phyloP scores from a whole-genome alignment of 805 yeast genomes.

The Yarrowia sp. region DNA sequence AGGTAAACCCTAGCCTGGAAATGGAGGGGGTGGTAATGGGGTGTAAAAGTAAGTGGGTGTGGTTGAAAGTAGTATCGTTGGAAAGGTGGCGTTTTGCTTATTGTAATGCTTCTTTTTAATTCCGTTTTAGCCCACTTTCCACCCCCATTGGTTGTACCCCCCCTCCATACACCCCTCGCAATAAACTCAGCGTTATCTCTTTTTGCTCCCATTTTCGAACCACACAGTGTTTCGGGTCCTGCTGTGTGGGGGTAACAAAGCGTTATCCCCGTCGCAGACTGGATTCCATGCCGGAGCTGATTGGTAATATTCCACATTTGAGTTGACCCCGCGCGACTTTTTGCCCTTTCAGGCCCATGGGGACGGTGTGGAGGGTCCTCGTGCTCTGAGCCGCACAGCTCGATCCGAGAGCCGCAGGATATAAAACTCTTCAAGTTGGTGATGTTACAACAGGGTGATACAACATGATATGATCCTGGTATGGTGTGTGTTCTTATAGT shows the following conservation, averaged over 20 bases:
- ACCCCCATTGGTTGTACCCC: too few relatives aligned
- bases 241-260: constrained; percentile 9
- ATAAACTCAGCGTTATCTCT: constrained; percentile 14
- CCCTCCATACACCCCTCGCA: too few relatives aligned
- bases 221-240: neutral
- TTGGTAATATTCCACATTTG: neutral
- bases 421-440: too few relatives aligned
- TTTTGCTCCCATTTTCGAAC: constrained; percentile 27
- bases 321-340: neutral
- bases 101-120: too few relatives aligned
- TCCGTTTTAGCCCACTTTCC: too few relatives aligned
- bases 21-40: too few relatives aligned
- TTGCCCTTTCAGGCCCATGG: constrained; percentile 9
- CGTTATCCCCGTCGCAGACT: neutral
- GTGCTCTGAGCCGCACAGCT: constrained; percentile 8
- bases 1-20: constrained; percentile 7
- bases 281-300: too few relatives aligned
- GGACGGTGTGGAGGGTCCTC: neutral
- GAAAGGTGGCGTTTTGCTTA: too few relatives aligned
- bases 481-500: neutral
- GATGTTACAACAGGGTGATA: neutral
- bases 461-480: too few relatives aligned
- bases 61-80: too few relatives aligned
- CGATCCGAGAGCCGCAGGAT: neutral
- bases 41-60: too few relatives aligned